Conservation (phyloP, 371 early-diverging fungal genomes). For the Syncephalis plumigaleata region DNA sequence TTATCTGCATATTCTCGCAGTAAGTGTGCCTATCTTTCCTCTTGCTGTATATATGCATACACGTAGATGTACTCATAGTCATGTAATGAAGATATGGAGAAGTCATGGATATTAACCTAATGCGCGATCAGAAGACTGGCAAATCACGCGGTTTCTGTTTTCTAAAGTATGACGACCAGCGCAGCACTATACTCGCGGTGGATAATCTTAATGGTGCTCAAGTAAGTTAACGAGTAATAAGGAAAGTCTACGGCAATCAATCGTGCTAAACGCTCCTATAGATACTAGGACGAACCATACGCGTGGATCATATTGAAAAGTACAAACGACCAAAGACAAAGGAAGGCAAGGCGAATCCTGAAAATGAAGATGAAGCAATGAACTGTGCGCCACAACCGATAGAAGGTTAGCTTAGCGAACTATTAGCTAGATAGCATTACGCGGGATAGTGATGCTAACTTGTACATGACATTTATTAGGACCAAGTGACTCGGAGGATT, state of each 20-base stretch:
- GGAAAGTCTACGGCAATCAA: too few species aligned
- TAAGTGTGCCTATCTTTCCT: conserved; percentile 15
- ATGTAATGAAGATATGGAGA: conserved; percentile 70
- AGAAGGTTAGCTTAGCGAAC: conserved; percentile 11
- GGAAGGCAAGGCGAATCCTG: conserved; percentile 10
- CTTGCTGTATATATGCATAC: conserved; percentile 1
- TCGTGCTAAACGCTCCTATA: too few species aligned
- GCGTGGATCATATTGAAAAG: conserved; percentile 52
- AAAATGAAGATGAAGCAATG: conserved; percentile 22
- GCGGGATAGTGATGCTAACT: too few species aligned
- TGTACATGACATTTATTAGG: background rate
- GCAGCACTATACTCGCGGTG: conserved; percentile 79
- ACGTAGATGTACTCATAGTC: background rate
- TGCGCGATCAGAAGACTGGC: conserved; percentile 71
- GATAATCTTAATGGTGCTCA: conserved; percentile 83
- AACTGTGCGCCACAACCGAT: conserved; percentile 45
- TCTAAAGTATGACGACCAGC: conserved; percentile 85
- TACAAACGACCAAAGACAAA: conserved; percentile 36
- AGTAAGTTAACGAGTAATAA: conserved; percentile 18
- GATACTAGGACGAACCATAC: conserved; percentile 44
- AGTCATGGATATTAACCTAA: conserved; percentile 69
- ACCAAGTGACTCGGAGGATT: conserved; percentile 1
- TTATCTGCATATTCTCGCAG: conserved; percentile 85
- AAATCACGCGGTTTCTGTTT: conserved; percentile 83
- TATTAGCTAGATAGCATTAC: background rate